phyloP scores from a whole-genome alignment of 2,329 filamentous ascomycete species.

The Thelonectria olida region DNA sequence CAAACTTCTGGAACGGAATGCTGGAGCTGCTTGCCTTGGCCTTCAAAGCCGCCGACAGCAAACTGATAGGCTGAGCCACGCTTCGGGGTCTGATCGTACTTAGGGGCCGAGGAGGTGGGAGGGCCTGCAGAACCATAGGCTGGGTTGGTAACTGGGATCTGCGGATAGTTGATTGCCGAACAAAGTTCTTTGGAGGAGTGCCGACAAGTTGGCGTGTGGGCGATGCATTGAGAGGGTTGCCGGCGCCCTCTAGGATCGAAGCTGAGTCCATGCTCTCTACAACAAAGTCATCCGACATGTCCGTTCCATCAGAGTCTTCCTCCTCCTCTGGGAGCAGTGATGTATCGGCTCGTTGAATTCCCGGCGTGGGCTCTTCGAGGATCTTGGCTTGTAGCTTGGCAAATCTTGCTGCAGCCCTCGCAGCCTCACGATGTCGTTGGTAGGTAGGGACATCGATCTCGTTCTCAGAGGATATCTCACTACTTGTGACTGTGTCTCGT shows the following conservation, averaged over 20 bases:
- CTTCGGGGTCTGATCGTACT: slow-evolving; percentile 72
- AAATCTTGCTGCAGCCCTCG: slow-evolving; percentile 61
- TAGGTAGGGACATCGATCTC: slow-evolving; percentile 76
- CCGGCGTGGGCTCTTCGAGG: slow-evolving; percentile 49
- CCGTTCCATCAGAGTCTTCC: slow-evolving; percentile 69
- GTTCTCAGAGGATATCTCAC: slow-evolving; percentile 84
- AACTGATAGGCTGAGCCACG: slow-evolving; percentile 73
- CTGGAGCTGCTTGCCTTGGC: slow-evolving; percentile 74
- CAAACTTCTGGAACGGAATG: slow-evolving; percentile 80
- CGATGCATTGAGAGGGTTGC: slow-evolving; percentile 65
- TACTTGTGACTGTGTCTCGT: slow-evolving; percentile 82
- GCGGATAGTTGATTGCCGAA: slow-evolving; percentile 69
- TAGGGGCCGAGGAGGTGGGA: slow-evolving; percentile 77
- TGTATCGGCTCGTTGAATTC: slow-evolving; percentile 56
- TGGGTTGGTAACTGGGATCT: slow-evolving; percentile 67
- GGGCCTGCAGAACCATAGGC: slow-evolving; percentile 67
- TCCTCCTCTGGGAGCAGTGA: slow-evolving; percentile 66
- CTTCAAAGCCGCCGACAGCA: slow-evolving; percentile 77
- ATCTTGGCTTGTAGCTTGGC: slow-evolving; percentile 50
- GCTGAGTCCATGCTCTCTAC: slow-evolving; percentile 74
- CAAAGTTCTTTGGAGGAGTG: slow-evolving; percentile 69
- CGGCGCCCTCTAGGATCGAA: slow-evolving; percentile 74
- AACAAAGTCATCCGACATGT: slow-evolving; percentile 70
- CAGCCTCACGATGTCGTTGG: slow-evolving; percentile 69
- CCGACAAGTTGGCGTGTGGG: slow-evolving; percentile 68